A percentile compares a stretch with the other conserved stretches of the same genome.
Conservation (phyloP, 2,329 filamentous ascomycete species). For the Ilyonectria mors-panacis region DNA sequence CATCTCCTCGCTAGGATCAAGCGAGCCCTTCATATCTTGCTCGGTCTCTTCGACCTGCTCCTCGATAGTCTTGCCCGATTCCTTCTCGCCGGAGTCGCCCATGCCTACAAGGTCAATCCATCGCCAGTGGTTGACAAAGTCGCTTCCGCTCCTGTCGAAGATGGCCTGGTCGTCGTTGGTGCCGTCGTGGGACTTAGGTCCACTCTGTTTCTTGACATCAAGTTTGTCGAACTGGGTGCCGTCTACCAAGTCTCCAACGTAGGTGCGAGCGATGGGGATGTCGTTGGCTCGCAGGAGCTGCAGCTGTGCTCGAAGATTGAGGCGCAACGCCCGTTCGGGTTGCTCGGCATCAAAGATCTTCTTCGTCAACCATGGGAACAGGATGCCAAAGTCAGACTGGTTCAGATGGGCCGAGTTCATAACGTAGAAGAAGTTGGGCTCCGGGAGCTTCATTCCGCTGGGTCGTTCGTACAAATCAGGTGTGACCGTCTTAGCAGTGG, state of each 20-base stretch:
- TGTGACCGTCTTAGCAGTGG: constrained; percentile 59
- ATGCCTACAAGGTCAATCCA: constrained; percentile 69
- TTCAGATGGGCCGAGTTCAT: constrained; percentile 82
- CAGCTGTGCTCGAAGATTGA: constrained; percentile 72
- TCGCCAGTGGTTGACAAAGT: constrained; percentile 63
- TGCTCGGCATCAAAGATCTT: constrained; percentile 70
- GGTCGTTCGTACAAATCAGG: constrained; percentile 59
- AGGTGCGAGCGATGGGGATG: constrained; percentile 65
- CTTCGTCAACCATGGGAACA: constrained; percentile 81
- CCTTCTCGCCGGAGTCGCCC: constrained; percentile 52
- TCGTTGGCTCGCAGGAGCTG: constrained; percentile 69
- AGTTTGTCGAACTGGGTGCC: constrained; percentile 58
- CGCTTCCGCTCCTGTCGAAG: constrained; percentile 59
- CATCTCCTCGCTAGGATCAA: constrained; percentile 53
- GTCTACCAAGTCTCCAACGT: constrained; percentile 65
- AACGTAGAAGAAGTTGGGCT: constrained; percentile 83
- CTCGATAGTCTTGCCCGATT: constrained; percentile 48
- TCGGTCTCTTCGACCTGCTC: constrained; percentile 55
- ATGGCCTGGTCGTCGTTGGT: constrained; percentile 66
- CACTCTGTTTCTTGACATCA: constrained; percentile 38
- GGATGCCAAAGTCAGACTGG: constrained; percentile 86
- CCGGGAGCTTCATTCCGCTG: constrained; percentile 59
- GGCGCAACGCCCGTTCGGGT: constrained; percentile 70
- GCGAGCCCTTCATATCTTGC: constrained; percentile 53
- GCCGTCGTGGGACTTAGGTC: constrained; percentile 52